A percentile compares a stretch with the other conserved stretches of the same genome.
Conservation (phyloP, 1,139 yeast genomes). For the Hyphopichia khmerensis region DNA sequence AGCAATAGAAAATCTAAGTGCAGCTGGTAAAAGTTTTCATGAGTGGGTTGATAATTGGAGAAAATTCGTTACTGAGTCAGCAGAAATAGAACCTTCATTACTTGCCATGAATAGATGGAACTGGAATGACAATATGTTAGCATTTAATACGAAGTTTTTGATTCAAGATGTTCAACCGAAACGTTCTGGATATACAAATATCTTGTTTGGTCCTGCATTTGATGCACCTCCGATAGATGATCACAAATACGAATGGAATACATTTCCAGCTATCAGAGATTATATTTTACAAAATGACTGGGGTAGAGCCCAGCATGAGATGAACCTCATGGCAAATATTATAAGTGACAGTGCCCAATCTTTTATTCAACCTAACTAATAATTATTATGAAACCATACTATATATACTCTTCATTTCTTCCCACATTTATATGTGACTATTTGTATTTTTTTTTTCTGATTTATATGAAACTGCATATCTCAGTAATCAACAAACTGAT, state of each 20-base stretch:
- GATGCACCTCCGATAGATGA: conserved; percentile 45
- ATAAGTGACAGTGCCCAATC: conserved; percentile 22
- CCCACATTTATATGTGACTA: neutral
- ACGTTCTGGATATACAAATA: conserved; percentile 69
- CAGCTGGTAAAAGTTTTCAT: conserved; percentile 25
- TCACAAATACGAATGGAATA: conserved; percentile 51
- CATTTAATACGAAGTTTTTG: conserved; percentile 56
- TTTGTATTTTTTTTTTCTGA: neutral
- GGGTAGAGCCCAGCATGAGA: conserved; percentile 55
- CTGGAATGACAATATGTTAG: conserved; percentile 69
- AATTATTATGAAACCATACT: neutral
- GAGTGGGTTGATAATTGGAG: conserved; percentile 59
- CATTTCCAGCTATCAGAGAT: conserved; percentile 78
- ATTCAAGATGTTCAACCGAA: conserved; percentile 46
- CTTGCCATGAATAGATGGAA: conserved; percentile 71
- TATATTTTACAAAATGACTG: conserved; percentile 50
- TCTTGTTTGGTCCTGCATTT: conserved; percentile 68
- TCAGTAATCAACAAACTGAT: too few relatives aligned
- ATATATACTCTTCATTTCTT: neutral
- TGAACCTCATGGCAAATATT: conserved; percentile 45
- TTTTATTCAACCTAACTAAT: neutral
- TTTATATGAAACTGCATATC: neutral
- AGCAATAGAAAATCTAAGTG: conserved; percentile 23
- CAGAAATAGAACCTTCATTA: conserved; percentile 65
- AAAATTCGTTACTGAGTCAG: conserved; percentile 29